Conservation (phyloP, 129 eudicot species). For the Pulicaria dysenterica region DNA sequence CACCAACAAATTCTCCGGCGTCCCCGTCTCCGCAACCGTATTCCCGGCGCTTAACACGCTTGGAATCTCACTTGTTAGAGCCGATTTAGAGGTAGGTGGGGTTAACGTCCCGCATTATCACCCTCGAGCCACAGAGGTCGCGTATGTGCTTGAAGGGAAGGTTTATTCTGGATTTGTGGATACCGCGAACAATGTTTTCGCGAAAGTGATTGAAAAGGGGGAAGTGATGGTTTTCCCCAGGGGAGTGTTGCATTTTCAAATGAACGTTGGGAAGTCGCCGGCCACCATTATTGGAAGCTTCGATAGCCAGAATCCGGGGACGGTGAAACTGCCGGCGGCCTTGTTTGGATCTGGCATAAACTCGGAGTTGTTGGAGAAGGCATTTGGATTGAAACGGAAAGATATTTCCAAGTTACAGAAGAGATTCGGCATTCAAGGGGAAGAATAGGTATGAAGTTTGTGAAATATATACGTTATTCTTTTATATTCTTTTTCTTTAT, state of each 20-base stretch:
- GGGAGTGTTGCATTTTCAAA: constrained; percentile 79
- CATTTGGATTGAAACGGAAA: constrained; percentile 63
- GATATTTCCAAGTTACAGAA: constrained; percentile 64
- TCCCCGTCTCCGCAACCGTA: constrained; percentile 54
- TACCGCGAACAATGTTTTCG: constrained; percentile 55
- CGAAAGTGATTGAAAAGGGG: constrained; percentile 72
- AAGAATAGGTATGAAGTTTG: constrained; percentile 28
- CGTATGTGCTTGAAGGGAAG: constrained; percentile 68
- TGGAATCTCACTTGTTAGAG: constrained; percentile 84
- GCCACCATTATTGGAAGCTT: constrained; percentile 78
- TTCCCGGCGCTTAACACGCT: constrained; percentile 85
- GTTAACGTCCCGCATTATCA: constrained; percentile 78
- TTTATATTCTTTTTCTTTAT: constrained; percentile 12
- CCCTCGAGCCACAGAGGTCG: constrained; percentile 83
- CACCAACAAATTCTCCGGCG: constrained; percentile 61
- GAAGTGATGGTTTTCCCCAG: constrained; percentile 84
- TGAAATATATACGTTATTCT: constrained; percentile 6
- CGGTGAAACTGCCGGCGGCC: constrained; percentile 65
- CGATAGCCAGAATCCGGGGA: constrained; percentile 83
- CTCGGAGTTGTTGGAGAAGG: constrained; percentile 66
- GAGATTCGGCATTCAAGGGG: constrained; percentile 40
- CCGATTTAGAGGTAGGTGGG: constrained; percentile 75
- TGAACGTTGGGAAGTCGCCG: constrained; percentile 71
- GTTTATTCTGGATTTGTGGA: constrained; percentile 84
- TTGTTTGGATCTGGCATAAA: constrained; percentile 68